These are phyloP conservation scores for Hypoxylon cercidicola DNA, from an alignment of 495 filamentous ascomycete genomes.

Conservation along the genomic window DNA sequence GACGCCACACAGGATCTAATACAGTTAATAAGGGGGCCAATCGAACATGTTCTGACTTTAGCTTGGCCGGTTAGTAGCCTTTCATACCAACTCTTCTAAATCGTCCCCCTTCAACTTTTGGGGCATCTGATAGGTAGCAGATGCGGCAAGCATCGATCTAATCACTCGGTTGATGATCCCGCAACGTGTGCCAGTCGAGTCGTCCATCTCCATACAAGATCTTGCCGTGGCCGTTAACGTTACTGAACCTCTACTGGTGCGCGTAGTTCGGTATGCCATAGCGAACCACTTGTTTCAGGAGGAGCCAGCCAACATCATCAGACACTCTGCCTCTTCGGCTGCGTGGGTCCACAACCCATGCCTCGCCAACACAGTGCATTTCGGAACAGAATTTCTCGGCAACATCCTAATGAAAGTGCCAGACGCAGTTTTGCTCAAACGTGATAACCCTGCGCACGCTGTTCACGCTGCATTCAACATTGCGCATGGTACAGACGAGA, in stretches of 20 bases:
- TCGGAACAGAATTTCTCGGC: conserved; percentile 60
- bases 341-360: conserved; percentile 71
- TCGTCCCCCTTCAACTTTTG: background rate
- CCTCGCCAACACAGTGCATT: conserved; percentile 80
- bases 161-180: conserved; percentile 43
- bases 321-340: conserved; percentile 56
- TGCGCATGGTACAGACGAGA: conserved; percentile 44
- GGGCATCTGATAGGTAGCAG: conserved; percentile 3
- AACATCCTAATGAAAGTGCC: conserved; percentile 31
- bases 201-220: conserved; percentile 38
- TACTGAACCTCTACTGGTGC: conserved; percentile 39
- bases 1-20: conserved; percentile 28
- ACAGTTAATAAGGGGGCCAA: conserved; percentile 29
- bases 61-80: conserved; percentile 31
- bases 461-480: conserved; percentile 46
- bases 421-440: conserved; percentile 38
- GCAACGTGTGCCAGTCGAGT: conserved; percentile 44
- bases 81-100: background rate
- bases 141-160: conserved; percentile 20
- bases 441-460: conserved; percentile 37
- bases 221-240: conserved; percentile 40
- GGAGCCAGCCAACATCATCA: conserved; percentile 39
- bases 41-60: conserved; percentile 27
- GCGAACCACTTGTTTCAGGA: conserved; percentile 51
- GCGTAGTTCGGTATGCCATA: conserved; percentile 50